Evolutionary conservation across 2,329 filamentous ascomycete species (phyloP), one percentile per base, ranked within the genome.

Genomic region (Cytospora schulzeri): DNA sequence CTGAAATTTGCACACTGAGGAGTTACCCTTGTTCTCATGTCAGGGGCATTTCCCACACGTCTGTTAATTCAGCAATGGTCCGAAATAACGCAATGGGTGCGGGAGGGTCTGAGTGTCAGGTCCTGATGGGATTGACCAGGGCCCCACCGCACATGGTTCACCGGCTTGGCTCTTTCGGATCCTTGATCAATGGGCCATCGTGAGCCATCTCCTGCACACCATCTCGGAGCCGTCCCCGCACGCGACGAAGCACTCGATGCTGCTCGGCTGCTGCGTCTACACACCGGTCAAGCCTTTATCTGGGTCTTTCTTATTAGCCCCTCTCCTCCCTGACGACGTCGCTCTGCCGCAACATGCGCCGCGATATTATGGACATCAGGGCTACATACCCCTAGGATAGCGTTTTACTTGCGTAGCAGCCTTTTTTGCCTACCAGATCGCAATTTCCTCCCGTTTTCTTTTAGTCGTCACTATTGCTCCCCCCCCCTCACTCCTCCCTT

Each of bases 331-430:
- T 17, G 14, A 38, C 50, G 57, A 54, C 65, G 58, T 67, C 28
- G 19, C 66, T 67, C 68, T 71, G 69, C 71, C 71, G 70, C 67
- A 68, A 52, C 66, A 70, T 68, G 68, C 70, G 68, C 60, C 31
- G 61, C 56, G 56, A 69, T 62, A 68, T 64, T 66, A 60, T 57
- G 31, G 19, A 24, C 41, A 29, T 35, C 53, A 54, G 41, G 48
- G 15, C 52, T n/a, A 14, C 29, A 24, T 29, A 31, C 22, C 51
- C 50, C 57, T n/a, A 19, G 22, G 52, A n/a, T 55, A 26, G 29
- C 51, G 38, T 60, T 50, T 52, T 69, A 71, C 73, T 71, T 71
- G 68, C 68, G 70, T 67, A 69, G 57, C 69, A 68, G 64, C 65
- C n/a, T 69, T 64, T 14, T 41, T 65, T 70, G 67, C 64, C 67